Percentiles rank a stretch among this genome's conserved stretches.
phyloP scores from a whole-genome alignment of 345 rosid species.

The Kernera saxatilis region DNA sequence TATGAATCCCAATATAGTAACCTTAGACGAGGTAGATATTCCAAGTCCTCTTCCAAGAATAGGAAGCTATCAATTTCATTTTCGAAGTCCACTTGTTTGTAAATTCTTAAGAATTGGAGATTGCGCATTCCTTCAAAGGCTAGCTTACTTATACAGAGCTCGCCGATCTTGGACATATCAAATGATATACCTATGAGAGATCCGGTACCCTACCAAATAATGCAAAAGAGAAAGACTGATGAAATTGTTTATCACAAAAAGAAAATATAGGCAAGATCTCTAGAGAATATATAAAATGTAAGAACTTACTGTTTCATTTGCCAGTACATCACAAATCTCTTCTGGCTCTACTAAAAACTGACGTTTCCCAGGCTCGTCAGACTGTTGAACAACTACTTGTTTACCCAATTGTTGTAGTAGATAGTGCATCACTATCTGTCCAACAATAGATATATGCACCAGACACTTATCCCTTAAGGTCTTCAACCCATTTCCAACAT shows the following conservation, averaged over 20 bases:
- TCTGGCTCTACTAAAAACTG: not conserved
- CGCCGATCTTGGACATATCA: not conserved
- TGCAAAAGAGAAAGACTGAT: not conserved
- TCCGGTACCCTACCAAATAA: not conserved
- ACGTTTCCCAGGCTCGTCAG: constrained; percentile 8
- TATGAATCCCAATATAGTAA: not conserved
- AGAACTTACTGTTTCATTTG: not conserved
- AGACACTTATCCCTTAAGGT: constrained; percentile 12
- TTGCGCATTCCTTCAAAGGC: constrained; percentile 17
- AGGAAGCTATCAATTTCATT: not conserved
- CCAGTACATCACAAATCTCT: constrained; percentile 23
- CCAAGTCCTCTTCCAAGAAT: not conserved
- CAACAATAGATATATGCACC: not conserved
- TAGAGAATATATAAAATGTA: not conserved
- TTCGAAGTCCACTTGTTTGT: not conserved
- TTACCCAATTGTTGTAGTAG: constrained; percentile 25
- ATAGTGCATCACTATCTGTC: constrained; percentile 16
- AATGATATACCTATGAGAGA: not conserved
- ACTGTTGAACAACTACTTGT: constrained; percentile 3
- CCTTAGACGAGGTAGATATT: not conserved
- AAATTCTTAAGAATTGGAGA: not conserved
- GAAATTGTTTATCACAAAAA: not conserved
- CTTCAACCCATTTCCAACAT: not conserved
- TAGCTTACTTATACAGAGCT: not conserved
- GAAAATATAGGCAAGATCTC: not conserved